Evolutionary conservation across 495 filamentous ascomycete genomes (phyloP), one percentile per base, ranked within the genome.

Genomic region (Xylaria acuta): DNA sequence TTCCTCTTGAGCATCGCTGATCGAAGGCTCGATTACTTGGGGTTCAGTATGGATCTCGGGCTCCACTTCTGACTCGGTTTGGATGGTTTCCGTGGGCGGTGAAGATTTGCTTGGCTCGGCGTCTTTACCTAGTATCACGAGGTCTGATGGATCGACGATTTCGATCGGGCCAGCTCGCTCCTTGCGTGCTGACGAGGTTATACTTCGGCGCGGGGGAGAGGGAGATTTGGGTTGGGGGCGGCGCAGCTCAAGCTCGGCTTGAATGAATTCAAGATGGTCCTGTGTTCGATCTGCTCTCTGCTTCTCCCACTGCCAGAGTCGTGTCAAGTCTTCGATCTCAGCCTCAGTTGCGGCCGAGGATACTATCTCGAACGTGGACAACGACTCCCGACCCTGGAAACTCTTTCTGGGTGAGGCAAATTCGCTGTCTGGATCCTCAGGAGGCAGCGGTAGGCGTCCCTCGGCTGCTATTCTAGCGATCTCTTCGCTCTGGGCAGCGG

Each of bases 211-310:
- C 2, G 47, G 16, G 12, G 49, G n/a, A 5, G 63, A 56, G 20
- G 76, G 72, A 27, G 76, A 45, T 67, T 79, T 82, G 41, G 72
- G 78, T 22, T 63, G 34, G 90, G 93, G 1, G 89, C 81, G 82
- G 93, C 96, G 78, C 88, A 88, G 69, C 88, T 86, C 69, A 95
- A 89, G 97, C 78, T 97, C 93, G 72, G 92, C 87, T 74, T 92
- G 89, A 84, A 97, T 82, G 78, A 94, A 97, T n/a, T 94, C 87
- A 34, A 95, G 82, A 74, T 90, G 88, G 18, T 92, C 91, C 69
- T 94, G 86, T 0, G 92, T 91, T 20, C 90, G 85, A 41, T 87
- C 82, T 58, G 93, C 88, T 54, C 89, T 83, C 66, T 87, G 88
- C 76, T 85, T 89, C 82, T 96, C 92, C 77, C 83, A 86, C 51